Base-by-base conservation (phyloP, 345 rosid species). In the Rubroshorea leprosula region DNA sequence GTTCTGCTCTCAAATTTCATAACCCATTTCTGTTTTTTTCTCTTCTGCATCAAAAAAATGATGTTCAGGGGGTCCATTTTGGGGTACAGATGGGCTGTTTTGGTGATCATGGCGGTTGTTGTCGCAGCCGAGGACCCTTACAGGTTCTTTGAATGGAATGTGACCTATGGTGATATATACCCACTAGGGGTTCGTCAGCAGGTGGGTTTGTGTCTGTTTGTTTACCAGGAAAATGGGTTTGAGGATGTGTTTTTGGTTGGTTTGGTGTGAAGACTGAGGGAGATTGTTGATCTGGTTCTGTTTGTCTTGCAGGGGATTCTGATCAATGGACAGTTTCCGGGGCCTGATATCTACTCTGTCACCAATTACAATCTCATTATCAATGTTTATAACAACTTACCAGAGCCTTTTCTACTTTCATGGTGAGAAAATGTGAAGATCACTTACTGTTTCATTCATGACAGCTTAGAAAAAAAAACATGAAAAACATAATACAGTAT, bases 241-340 rank as follows among this genome's bases (percentile, higher is more conserved):
- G 15, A 21, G 31, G 55, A 11, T n/a, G n/a, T n/a, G n/a, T n/a
- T n/a, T n/a, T n/a, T n/a, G n/a, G n/a, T 12, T 25, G 5, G 2
- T 18, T 14, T 0, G 25, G n/a, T 14, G 0, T 51, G 45, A 35
- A 11, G n/a, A 21, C 23, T 22, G 31, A 18, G 10, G 27, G 31
- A 18, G 10, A 45, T 5, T 25, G 10, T 44, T 48, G 20, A 7
- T 29, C 61, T 19, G 20, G 35, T 39, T 19, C 14, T 2, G 23
- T 24, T 25, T 18, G 16, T 27, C 14, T 63, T 51, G 57, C 80
- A 85, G 99, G 99, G 96, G 55, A 93, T 93, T 66, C 73, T 93
- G 52, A 89, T 93, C 4, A 93, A 93, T 47, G 97, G 97, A 58
- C 82, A 81, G 66, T 93, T 89, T 73, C 99, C 99, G 12, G 99